A percentile compares a stretch with the other conserved stretches of the same genome.
Conservation (phyloP, 371 early-diverging fungal genomes). For the Nematocida displodere region DNA sequence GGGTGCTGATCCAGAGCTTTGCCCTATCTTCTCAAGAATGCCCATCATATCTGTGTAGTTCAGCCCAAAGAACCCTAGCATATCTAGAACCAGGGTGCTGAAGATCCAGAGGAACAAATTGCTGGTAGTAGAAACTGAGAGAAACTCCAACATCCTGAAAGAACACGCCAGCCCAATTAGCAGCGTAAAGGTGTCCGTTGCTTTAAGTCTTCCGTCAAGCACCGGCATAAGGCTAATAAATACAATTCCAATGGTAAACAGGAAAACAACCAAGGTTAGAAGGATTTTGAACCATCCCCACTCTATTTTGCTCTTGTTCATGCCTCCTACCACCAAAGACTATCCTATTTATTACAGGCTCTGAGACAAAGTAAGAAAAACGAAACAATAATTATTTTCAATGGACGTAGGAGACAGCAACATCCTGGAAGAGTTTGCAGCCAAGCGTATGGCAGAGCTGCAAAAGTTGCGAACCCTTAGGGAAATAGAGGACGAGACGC, state of each 20-base stretch:
- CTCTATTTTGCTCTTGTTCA: constrained; percentile 1
- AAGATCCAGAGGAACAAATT: constrained; percentile 32
- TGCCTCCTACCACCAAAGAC: background rate
- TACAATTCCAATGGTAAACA: constrained; percentile 15
- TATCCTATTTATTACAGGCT: background rate
- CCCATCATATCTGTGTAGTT: constrained; percentile 10
- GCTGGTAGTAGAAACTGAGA: constrained; percentile 1
- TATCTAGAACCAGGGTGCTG: background rate
- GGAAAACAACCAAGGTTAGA: constrained; percentile 15
- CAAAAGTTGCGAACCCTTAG: background rate
- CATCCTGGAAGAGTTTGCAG: constrained; percentile 54
- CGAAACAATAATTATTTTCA: constrained; percentile 23
- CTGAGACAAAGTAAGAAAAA: constrained; percentile 15
- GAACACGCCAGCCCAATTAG: background rate
- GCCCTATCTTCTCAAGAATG: background rate
- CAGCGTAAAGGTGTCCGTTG: background rate
- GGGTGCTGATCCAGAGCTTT: too few species aligned
- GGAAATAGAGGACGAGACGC: constrained; percentile 56
- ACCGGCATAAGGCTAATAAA: background rate
- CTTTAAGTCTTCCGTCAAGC: background rate
- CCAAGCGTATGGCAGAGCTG: constrained; percentile 48
- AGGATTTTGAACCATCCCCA: constrained; percentile 19
- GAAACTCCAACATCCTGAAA: constrained; percentile 23
- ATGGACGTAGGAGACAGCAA: constrained; percentile 57
- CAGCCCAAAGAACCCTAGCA: background rate